A percentile compares a stretch with the other conserved stretches of the same genome.
Evolutionary conservation across 129 eudicot species (phyloP).

Genomic region (Mikania micrantha): DNA sequence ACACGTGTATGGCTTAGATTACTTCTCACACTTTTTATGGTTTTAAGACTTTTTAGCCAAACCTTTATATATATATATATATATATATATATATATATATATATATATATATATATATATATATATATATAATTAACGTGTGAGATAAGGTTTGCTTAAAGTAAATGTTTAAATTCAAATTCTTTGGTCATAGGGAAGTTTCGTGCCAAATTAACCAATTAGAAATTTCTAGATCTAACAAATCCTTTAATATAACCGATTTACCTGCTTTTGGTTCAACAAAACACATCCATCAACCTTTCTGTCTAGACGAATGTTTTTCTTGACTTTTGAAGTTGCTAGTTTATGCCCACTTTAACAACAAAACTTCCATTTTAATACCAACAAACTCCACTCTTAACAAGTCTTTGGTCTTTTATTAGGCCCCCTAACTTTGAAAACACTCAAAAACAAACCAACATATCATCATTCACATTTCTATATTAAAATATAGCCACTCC

Average conservation of each 20-base stretch:
- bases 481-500: neutral
- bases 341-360: neutral
- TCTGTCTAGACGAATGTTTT: neutral
- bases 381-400: conserved; percentile 8
- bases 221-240: neutral
- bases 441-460: neutral
- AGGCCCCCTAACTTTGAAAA: conserved; percentile 8
- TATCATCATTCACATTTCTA: neutral
- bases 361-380: neutral
- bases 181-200: neutral
- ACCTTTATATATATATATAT: no score
- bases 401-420: neutral
- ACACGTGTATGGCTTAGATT: no score
- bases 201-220: neutral
- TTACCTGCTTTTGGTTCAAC: conserved; percentile 7
- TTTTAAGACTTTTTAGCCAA: no score
- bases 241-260: neutral
- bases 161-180: neutral
- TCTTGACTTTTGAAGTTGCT: neutral
- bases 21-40: no score
- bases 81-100: no score
- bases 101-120: no score
- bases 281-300: neutral
- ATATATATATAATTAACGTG: no score
- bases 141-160: no score